Evolutionary conservation across 345 rosid species (phyloP), one percentile per base, ranked within the genome.

Genomic region (Murraya koenigii): DNA sequence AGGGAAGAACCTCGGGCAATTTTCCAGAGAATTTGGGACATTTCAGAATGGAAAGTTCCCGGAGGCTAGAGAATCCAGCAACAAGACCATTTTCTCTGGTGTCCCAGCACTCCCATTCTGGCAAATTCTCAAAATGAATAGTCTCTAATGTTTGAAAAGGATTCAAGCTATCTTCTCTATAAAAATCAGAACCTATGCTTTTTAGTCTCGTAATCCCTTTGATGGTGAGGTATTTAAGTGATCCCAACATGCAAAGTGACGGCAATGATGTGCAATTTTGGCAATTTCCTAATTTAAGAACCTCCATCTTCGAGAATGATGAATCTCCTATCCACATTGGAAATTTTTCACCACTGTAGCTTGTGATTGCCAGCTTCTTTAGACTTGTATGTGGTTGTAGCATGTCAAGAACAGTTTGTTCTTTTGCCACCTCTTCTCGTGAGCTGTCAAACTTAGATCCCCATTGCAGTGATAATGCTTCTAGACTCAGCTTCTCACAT

Each of bases 171-270:
- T 3, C 19, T 15, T 32, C 25, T 14, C 77, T 66, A 14, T 41
- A 74, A 19, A 74, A 3, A 4, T 60, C 68, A 20, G 25, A 60
- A 60, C 58, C 8, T 8, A 74, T 74, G 36, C 7, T 7, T 28
- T 63, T 47, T 32, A 75, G 1, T 26, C 13, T n/a, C 0, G 0
- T 4, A 32, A 75, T 20, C 2, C 22, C 69, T 10, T 20, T 63
- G 69, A 75, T 63, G 22, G 1, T 22, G 60, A 75, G 77, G 6
- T 47, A 30, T 44, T 63, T 75, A 17, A 75, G 69, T 4, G 70
- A 75, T 4, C 14, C 6, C 22, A 63, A 47, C 17, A 20, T 0
- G 32, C 70, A 44, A 5, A 63, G 17, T 10, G 47, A 32, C 1
- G 77, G 77, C 47, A 75, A 75, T 4, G 13, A 8, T 2, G 7